Percentiles rank a stretch among this genome's conserved stretches.
These are phyloP conservation scores for Nicotiana rustica DNA, from an alignment of 305 asterid genomes.

Conservation along the genomic window DNA sequence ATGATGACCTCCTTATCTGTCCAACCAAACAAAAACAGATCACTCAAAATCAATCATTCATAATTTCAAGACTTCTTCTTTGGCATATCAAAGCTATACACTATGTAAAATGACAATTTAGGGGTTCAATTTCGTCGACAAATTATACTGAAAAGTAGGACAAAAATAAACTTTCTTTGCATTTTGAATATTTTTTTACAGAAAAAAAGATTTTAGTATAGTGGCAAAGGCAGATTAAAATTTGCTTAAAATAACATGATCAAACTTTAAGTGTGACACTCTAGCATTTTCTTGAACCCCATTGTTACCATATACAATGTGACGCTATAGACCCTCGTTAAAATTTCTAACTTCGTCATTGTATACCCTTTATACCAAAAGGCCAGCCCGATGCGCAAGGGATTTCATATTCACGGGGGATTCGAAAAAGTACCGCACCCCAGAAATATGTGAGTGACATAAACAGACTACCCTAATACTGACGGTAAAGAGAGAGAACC, in stretches of 20 bases:
- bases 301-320: not conserved
- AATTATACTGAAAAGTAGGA: not conserved
- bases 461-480: too few species aligned
- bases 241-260: not conserved
- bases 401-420: too few species aligned
- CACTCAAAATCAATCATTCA: slow-evolving; percentile 16
- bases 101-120: too few species aligned
- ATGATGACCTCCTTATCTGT: slow-evolving; percentile 94
- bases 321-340: not conserved
- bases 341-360: not conserved
- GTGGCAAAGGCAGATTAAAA: not conserved
- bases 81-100: too few species aligned
- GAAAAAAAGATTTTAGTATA: not conserved
- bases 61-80: not conserved
- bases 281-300: not conserved
- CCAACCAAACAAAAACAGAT: not conserved
- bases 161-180: too few species aligned
- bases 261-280: not conserved
- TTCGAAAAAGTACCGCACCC: too few species aligned
- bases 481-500: too few species aligned
- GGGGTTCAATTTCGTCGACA: not conserved
- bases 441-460: too few species aligned
- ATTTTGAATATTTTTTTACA: too few species aligned
- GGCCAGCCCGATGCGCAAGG: rapidly evolving
- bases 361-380: too few species aligned